Evolutionary conservation across 129 eudicot genomes (phyloP).

Genomic region (Dittrichia graveolens): DNA sequence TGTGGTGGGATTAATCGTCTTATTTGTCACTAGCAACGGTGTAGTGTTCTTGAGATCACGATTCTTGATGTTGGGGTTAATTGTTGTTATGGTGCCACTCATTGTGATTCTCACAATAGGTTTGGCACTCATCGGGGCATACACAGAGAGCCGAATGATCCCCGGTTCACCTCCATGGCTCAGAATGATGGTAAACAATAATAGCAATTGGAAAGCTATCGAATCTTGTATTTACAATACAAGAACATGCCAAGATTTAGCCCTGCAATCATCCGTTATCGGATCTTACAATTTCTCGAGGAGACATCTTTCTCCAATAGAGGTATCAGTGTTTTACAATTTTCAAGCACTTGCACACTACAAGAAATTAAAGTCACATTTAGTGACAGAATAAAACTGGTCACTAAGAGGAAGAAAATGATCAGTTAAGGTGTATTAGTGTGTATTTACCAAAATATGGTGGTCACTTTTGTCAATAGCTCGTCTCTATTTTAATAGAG

Average conservation of each 20-base stretch:
- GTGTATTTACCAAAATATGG: too few species aligned
- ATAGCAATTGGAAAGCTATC: constrained; percentile 38
- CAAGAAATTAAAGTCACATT: too few species aligned
- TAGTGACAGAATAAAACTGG: too few species aligned
- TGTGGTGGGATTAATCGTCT: constrained; percentile 34
- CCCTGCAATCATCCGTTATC: constrained; percentile 27
- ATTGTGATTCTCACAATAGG: constrained; percentile 47
- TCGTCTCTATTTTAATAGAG: too few species aligned
- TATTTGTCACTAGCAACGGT: constrained; percentile 40
- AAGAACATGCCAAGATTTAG: constrained; percentile 46
- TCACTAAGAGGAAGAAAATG: too few species aligned
- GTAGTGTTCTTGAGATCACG: constrained; percentile 42
- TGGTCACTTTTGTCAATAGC: too few species aligned
- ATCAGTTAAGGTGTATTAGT: too few species aligned
- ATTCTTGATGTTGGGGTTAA: constrained; percentile 32
- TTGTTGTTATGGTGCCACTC: constrained; percentile 43
- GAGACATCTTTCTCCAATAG: constrained; percentile 38
- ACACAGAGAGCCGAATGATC: constrained; percentile 33
- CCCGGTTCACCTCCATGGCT: constrained; percentile 50
- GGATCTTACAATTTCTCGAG: constrained; percentile 31
- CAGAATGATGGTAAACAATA: constrained; percentile 33
- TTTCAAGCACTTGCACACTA: too few species aligned
- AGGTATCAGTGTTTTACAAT: constrained; percentile 34
- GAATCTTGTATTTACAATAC: constrained; percentile 48
- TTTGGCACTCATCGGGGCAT: constrained; percentile 41